Conservation (phyloP, 345 rosid species). For the Excoecaria cochinchinensis region DNA sequence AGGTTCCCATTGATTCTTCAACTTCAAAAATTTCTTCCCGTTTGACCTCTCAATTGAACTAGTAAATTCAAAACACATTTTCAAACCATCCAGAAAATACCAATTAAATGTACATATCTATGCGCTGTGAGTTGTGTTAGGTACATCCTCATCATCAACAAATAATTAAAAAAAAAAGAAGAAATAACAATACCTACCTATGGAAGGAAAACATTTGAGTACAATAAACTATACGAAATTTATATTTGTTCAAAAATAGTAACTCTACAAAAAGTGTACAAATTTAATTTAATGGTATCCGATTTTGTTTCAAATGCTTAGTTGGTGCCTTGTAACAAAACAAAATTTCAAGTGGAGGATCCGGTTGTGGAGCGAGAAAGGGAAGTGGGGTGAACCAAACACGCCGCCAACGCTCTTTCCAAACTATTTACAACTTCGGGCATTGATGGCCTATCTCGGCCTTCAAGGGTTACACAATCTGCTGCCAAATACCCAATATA, state of each 20-base stretch:
- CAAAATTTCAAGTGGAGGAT: conserved; percentile 22
- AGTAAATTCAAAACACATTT: conserved; percentile 1
- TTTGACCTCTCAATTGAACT: not conserved
- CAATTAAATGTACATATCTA: not conserved
- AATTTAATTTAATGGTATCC: too few species aligned
- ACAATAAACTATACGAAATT: not conserved
- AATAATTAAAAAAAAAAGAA: not conserved
- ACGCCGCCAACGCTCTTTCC: conserved; percentile 54
- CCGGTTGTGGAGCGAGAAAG: conserved; percentile 41
- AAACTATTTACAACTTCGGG: conserved; percentile 46
- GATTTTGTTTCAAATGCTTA: too few species aligned
- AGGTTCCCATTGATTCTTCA: conserved; percentile 1
- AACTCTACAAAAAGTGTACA: not conserved
- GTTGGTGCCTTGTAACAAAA: too few species aligned
- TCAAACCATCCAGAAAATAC: not conserved
- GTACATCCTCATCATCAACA: conserved; percentile 1
- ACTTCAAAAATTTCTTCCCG: not conserved
- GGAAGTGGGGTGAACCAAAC: conserved; percentile 29
- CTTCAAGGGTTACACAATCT: conserved; percentile 51
- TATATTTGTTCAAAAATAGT: not conserved
- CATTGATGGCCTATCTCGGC: conserved; percentile 66
- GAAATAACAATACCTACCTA: not conserved
- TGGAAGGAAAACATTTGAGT: not conserved
- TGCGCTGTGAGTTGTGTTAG: conserved; percentile 3
- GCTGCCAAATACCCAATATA: conserved; percentile 57